phyloP scores from a whole-genome alignment of 75 land plant species.

The Selaginella moellendorffii region DNA sequence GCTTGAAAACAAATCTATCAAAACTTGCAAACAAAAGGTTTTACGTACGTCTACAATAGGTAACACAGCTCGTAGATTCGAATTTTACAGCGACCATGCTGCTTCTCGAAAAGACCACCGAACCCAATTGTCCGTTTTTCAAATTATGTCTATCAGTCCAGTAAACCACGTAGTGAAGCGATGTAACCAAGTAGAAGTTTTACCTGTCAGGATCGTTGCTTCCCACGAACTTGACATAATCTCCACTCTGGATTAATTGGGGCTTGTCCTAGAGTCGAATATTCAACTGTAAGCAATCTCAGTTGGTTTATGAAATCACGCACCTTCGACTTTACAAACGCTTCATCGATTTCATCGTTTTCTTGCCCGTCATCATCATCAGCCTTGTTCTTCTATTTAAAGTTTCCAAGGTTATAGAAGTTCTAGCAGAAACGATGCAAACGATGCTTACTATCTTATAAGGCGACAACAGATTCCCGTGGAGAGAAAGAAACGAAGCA shows the following conservation, averaged over 20 bases:
- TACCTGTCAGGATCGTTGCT: slow-evolving; percentile 6
- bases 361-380: slow-evolving; percentile 30
- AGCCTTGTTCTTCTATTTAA: slow-evolving; percentile 40
- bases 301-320: too few relatives aligned
- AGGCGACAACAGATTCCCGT: slow-evolving; percentile 70
- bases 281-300: too few relatives aligned
- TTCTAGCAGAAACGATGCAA: too few relatives aligned
- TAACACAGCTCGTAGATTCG: slow-evolving; percentile 13
- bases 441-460: too few relatives aligned
- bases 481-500: slow-evolving; percentile 66
- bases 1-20: background rate
- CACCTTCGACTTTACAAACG: too few relatives aligned
- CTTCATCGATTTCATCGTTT: slow-evolving; percentile 30
- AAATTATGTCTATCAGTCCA: slow-evolving; percentile 12
- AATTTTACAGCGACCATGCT: slow-evolving; percentile 19
- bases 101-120: slow-evolving; percentile 12
- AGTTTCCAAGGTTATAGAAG: slow-evolving; percentile 27
- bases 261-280: too few relatives aligned
- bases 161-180: too few relatives aligned
- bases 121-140: slow-evolving; percentile 25
- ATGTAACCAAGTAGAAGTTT: background rate
- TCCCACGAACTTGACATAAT: slow-evolving; percentile 11
- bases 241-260: slow-evolving; percentile 7
- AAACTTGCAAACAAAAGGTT: slow-evolving; percentile 4
- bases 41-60: background rate